These are phyloP conservation scores for Boletus patriciae DNA, from an alignment of 768 basidiomycete species.

Conservation along the genomic window DNA sequence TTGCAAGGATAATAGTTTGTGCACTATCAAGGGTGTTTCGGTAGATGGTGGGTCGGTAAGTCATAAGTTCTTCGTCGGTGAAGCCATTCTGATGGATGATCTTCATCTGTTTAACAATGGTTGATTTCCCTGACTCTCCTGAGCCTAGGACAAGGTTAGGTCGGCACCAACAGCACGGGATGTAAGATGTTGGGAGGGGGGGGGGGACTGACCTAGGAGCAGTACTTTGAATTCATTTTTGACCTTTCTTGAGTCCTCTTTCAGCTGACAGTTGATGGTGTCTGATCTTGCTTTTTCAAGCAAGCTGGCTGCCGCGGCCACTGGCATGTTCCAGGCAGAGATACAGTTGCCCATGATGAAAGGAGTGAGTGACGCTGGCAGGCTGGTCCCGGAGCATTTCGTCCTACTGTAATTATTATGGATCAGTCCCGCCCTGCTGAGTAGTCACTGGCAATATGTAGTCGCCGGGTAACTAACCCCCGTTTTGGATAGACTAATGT, in stretches of 20 bases:
- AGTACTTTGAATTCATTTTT: constrained; percentile 92
- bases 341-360: constrained; percentile 68
- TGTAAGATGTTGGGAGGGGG: constrained; percentile 18
- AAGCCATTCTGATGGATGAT: constrained; percentile 96
- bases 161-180: constrained; percentile 1
- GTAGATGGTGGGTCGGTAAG: constrained; percentile 77
- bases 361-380: too few species aligned
- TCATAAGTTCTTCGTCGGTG: constrained; percentile 69
- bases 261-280: constrained; percentile 78
- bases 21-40: constrained; percentile 88
- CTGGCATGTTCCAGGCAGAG: too few species aligned
- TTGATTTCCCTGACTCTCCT: constrained; percentile 93
- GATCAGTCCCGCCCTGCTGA: too few species aligned
- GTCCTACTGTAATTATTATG: too few species aligned
- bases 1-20: constrained; percentile 79
- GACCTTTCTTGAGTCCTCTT: constrained; percentile 80
- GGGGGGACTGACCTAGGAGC: constrained; percentile 66
- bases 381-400: too few species aligned
- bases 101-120: constrained; percentile 99
- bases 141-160: constrained; percentile 57
- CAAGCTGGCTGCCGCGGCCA: constrained; percentile 48
- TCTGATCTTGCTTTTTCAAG: constrained; percentile 66
- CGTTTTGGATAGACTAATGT: too few species aligned
- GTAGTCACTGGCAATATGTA: too few species aligned
- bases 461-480: too few species aligned